Base-by-base conservation (phyloP, 345 rosid genomes). In the Corchorus capsularis region DNA sequence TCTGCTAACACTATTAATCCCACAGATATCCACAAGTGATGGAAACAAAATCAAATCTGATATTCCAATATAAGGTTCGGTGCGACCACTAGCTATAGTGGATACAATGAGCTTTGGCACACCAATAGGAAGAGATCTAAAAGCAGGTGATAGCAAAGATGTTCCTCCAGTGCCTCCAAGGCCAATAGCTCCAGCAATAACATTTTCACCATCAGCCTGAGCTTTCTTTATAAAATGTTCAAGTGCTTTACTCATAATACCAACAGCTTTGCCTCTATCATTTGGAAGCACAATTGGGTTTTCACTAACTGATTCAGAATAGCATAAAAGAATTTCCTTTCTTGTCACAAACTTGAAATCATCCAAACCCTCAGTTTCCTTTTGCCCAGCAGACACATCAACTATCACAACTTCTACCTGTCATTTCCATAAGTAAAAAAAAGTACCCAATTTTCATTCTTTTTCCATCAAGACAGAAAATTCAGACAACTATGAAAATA, bases 161-260 rank as follows among this genome's bases (percentile, higher is more conserved):
- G 99, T 95, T 68, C 98, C 98, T 75, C 98, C 97, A 66, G 91
- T 85, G 74, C 99, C 98, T 14, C 99, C 99, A 34, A 93, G 82
- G 9, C 98, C 98, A 68, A 92, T 87, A 15, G 79, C 89, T 77
- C 98, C 99, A 52, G 81, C 89, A 56, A 95, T 72, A 68, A 77
- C 83, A n/a, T n/a, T n/a, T n/a, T n/a, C n/a, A 50, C 78, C 66
- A 73, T 82, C 86, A 9, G 82, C 83, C 63, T 45, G 67, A 8
- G 84, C 80, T 57, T 74, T 83, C 66, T 59, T 75, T 41, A 95
- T 80, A 83, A 88, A 95, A 74, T 8, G 54, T 63, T 83, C 83
- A n/a, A 93, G 96, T 45, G 90, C 87, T 71, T 80, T 82, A 77
- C 94, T 86, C 97, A 95, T 90, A 13, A 88, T 17, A 73, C 79